Evolutionary conservation across 345 rosid genomes (phyloP), one percentile per base, ranked within the genome.

Genomic region (Aegle marmelos): DNA sequence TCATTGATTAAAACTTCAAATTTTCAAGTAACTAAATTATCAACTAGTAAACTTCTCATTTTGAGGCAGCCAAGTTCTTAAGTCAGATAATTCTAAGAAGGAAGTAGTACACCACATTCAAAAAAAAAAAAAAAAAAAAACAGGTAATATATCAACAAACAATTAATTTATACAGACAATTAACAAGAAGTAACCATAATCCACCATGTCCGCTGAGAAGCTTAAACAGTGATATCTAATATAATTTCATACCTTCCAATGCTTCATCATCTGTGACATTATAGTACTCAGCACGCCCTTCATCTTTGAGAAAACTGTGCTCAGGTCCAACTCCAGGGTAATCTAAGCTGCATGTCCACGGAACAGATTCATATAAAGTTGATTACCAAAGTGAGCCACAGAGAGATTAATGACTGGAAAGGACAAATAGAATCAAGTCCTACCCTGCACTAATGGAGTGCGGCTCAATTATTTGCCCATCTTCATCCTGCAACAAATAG

Each of bases 271-370:
- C 98, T 0, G 98, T 94, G 65, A 91, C 87, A 53, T 90, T 84
- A 58, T 89, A 80, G 86, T 96, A 96, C 75, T 94, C 98, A 62
- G 97, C 98, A 22, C 97, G 91, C 17, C 93, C 93, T 76, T 60
- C 82, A 77, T 96, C 98, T 85, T 96, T 94, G 82, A 94, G 83
- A 79, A 94, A 96, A 84, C 97, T 92, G 53, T 96, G 99, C 87
- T 96, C 98, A 2, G 98, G 98, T 85, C 99, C 99, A 70, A 94
- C 97, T 86, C 98, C 98, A 78, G 98, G 98, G 79, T 94, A 96
- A 84, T 94, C 99, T 95, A 96, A 88, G 74, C 99, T 96, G 78
- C 30, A 69, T 34, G 70, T 50, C 69, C 63, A 68, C n/a, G 77
- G 39, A 0, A 37, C 66, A 58, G 25, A 68, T 45, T 59, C 24